A percentile compares a stretch with the other conserved stretches of the same genome.
Evolutionary conservation across 1,284 basidiomycete genomes (phyloP).

Genomic region (Fistulinella cinereoalba): DNA sequence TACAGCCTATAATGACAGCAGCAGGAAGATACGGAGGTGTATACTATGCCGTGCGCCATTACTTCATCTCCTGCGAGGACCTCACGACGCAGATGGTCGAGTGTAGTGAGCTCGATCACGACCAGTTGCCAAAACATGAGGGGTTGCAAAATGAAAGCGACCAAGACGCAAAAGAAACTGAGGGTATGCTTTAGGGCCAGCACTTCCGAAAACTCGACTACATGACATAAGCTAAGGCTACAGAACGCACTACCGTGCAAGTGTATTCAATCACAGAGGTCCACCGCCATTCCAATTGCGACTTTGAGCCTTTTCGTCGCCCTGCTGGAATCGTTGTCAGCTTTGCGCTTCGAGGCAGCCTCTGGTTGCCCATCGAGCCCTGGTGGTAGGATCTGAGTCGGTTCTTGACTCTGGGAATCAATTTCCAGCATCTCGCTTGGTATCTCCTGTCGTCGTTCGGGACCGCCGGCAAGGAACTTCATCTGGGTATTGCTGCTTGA

Average conservation of each 20-base stretch:
- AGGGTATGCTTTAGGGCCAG: slow-evolving; percentile 39
- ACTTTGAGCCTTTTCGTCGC: slow-evolving; percentile 53
- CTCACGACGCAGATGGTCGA: slow-evolving; percentile 59
- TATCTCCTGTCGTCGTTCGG: not conserved
- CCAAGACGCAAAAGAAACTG: too few species aligned
- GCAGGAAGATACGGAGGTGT: slow-evolving; percentile 84
- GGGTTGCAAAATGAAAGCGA: too few species aligned
- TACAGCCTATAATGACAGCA: slow-evolving; percentile 51
- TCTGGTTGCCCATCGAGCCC: slow-evolving; percentile 14
- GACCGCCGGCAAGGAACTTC: not conserved
- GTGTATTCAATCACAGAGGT: slow-evolving; percentile 51
- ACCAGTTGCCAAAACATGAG: slow-evolving; percentile 58
- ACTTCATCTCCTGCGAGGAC: slow-evolving; percentile 86
- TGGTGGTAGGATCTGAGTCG: slow-evolving; percentile 38
- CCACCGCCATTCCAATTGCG: slow-evolving; percentile 52
- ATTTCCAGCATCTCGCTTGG: slow-evolving; percentile 5
- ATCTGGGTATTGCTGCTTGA: slow-evolving; percentile 3
- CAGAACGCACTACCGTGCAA: not conserved
- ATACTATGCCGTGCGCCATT: slow-evolving; percentile 83
- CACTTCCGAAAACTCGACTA: slow-evolving; percentile 3
- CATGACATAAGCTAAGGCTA: not conserved
- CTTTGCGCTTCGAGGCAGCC: slow-evolving; percentile 32
- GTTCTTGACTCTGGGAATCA: slow-evolving; percentile 52
- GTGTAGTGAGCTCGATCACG: slow-evolving; percentile 45
- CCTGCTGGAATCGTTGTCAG: slow-evolving; percentile 21